These are phyloP conservation scores for Pseudogymnoascus sp. DNA, from an alignment of 2,329 filamentous ascomycete species.

Conservation along the genomic window DNA sequence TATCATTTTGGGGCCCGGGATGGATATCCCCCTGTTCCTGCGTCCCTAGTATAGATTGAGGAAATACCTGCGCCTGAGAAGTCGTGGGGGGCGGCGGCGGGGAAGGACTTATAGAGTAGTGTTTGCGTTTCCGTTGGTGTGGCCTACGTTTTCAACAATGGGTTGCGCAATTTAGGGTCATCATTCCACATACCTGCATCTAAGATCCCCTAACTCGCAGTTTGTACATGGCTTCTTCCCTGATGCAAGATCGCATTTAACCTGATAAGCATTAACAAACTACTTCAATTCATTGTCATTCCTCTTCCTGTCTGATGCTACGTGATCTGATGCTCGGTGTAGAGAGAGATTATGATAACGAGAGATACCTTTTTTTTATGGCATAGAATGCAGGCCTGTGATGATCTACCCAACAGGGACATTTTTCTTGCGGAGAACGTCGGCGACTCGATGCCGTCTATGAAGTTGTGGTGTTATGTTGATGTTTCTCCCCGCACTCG, in stretches of 20 bases:
- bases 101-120: conserved; percentile 8
- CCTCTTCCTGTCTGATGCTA: not conserved
- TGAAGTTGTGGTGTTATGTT: not conserved
- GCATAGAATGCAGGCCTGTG: conserved; percentile 1
- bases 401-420: not conserved
- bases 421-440: not conserved
- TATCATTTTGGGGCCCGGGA: not conserved
- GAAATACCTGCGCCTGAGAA: not conserved
- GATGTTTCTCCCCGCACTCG: conserved; percentile 8
- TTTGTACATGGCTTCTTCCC: conserved; percentile 7
- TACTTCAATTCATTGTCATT: not conserved
- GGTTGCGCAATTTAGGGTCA: not conserved
- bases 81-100: not conserved
- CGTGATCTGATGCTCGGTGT: not conserved
- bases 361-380: conserved; percentile 10
- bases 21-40: not conserved
- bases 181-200: conserved; percentile 7
- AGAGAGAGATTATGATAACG: not conserved
- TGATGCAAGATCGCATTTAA: conserved; percentile 9
- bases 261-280: conserved; percentile 1
- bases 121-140: conserved; percentile 9
- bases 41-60: not conserved
- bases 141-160: not conserved
- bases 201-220: conserved; percentile 9
- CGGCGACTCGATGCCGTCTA: not conserved